Base-by-base conservation (phyloP, 108 stramenopile species). In the Mayamaea pseudoterrestris region DNA sequence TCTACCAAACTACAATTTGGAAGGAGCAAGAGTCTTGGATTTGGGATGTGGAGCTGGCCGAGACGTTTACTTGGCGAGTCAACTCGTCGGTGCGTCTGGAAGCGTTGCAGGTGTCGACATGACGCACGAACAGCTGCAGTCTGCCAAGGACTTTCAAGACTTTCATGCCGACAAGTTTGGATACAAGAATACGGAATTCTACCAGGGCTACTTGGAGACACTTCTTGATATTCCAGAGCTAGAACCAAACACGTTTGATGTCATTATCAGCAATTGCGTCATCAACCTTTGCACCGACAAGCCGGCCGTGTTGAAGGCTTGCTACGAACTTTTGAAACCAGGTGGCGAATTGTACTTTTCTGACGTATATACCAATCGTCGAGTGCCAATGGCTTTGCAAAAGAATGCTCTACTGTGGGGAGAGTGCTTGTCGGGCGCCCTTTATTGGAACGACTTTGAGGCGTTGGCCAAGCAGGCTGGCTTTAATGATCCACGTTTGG, bases 301-400 rank as follows among this genome's bases (percentile, higher is more conserved):
- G 74, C 80, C 83, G 39, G 83, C 91, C 5, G 97, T 98, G 3
- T 55, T 98, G 50, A 73, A 80, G 30, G 71, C 81, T 9, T 93
- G 89, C 24, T 78, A 68, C 50, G 63, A 78, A 18, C 56, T 93
- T 13, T 61, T 98, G 6, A 93, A 90, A 53, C 76, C 78, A 23
- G 97, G 97, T 35, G 97, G 97, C 18, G 93, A 95, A 63, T 47
- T 98, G 42, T 94, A 96, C 71, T 96, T 98, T 58, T 88, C 83
- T 2, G 97, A 98, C 57, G 97, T 98, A 3, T 97, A 95, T 65
- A 53, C 90, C 41, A 88, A 83, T 49, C 78, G 93, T 17, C 80
- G 96, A 31, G 81, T 97, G 12, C 93, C 96, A 8, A 56, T 75
- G 41, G 53, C 61, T 2, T 51, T 89, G 31, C 72, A 64, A 28